phyloP scores from a whole-genome alignment of 805 yeast species.

The Zygotorulaspora sp. region DNA sequence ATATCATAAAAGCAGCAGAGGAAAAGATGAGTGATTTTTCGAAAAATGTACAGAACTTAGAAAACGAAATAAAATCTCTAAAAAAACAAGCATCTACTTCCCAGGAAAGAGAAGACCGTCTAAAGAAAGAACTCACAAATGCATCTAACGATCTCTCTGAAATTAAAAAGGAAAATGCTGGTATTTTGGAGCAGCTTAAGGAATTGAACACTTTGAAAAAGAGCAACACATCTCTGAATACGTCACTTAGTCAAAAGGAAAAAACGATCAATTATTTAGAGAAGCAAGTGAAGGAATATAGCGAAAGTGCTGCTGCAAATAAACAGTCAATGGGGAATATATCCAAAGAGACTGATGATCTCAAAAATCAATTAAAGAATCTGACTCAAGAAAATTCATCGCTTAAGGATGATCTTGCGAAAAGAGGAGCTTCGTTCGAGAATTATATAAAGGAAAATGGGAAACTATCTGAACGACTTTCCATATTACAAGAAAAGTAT shows the following conservation, averaged over 20 bases:
- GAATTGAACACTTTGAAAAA: constrained; percentile 21
- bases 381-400: constrained; percentile 39
- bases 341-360: constrained; percentile 33
- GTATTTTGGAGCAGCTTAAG: constrained; percentile 18
- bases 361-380: constrained; percentile 29
- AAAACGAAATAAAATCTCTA: constrained; percentile 21
- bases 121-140: constrained; percentile 13
- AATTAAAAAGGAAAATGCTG: constrained; percentile 18
- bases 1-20: constrained; percentile 11
- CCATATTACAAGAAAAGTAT: constrained; percentile 38
- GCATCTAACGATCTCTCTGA: constrained; percentile 15
- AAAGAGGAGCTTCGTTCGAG: constrained; percentile 37
- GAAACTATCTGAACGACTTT: constrained; percentile 39
- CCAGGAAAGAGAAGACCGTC: constrained; percentile 19
- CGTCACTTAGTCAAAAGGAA: constrained; percentile 34
- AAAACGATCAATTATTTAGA: constrained; percentile 39
- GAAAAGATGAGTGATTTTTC: constrained; percentile 11
- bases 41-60: constrained; percentile 10
- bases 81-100: constrained; percentile 18
- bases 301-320: constrained; percentile 25
- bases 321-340: constrained; percentile 30
- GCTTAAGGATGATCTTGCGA: constrained; percentile 38
- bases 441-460: constrained; percentile 39
- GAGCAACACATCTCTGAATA: constrained; percentile 20
- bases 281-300: constrained; percentile 40